Evolutionary conservation across 1,284 basidiomycete species (phyloP).

Genomic region (Xerocomus minutiporus): DNA sequence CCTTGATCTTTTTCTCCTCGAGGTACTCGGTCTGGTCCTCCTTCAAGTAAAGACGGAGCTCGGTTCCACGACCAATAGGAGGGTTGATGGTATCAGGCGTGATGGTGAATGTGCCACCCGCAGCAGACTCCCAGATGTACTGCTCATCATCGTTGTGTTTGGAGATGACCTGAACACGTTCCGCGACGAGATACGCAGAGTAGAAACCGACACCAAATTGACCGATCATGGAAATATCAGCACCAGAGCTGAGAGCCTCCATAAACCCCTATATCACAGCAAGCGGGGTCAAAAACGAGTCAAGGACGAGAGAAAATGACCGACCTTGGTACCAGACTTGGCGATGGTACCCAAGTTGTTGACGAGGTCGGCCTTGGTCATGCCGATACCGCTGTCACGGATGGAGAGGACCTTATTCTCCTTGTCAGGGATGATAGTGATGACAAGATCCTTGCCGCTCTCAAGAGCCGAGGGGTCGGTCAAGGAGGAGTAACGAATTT

Average conservation of each 20-base stretch:
- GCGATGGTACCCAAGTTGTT: slow-evolving; percentile 99
- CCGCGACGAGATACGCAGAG: slow-evolving; percentile 98
- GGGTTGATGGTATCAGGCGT: slow-evolving; percentile 89
- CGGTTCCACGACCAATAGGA: slow-evolving; percentile 90
- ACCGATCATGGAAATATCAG: slow-evolving; percentile 92
- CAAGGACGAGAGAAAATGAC: slow-evolving; percentile 11
- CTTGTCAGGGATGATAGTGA: slow-evolving; percentile 92
- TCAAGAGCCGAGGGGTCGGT: slow-evolving; percentile 90
- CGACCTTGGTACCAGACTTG: slow-evolving; percentile 89
- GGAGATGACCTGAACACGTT: slow-evolving; percentile 96
- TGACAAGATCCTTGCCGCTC: slow-evolving; percentile 83
- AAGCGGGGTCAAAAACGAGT: slow-evolving; percentile 11
- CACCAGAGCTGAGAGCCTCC: slow-evolving; percentile 93
- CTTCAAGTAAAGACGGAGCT: slow-evolving; percentile 95
- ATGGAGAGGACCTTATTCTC: slow-evolving; percentile 91
- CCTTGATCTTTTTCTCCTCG: slow-evolving; percentile 99
- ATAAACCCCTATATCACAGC: slow-evolving; percentile 77
- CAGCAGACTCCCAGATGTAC: slow-evolving; percentile 99
- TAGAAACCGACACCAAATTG: slow-evolving; percentile 99
- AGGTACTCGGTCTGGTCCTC: slow-evolving; percentile 99
- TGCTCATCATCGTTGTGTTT: slow-evolving; percentile 99
- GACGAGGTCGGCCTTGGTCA: slow-evolving; percentile 98
- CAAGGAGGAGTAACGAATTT: slow-evolving; percentile 91
- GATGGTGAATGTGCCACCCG: slow-evolving; percentile 99
- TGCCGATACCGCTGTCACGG: slow-evolving; percentile 96